Base-by-base conservation (phyloP, 2,329 filamentous ascomycete species). In the Pseudonectria buxi region DNA sequence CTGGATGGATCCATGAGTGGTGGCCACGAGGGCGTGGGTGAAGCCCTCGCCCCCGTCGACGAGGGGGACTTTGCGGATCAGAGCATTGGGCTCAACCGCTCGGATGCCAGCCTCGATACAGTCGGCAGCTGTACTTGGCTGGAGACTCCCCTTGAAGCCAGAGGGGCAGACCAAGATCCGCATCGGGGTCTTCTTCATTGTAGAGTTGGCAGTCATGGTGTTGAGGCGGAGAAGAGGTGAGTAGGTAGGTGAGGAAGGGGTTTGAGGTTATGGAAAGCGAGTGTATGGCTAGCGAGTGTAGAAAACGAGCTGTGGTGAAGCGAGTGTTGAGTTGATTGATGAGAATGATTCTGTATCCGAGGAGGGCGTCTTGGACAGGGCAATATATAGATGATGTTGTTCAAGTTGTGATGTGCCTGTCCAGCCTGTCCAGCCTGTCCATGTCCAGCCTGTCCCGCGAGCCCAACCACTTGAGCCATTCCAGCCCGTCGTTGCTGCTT, bases 1-100 rank as follows among this genome's bases (percentile, higher is more conserved):
- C 13, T 59, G 51, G 15, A 71, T 48, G 9, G 52, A 40, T 4
- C 71, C 71, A 3, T 53, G 51, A 1, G 67, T 67, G 4, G 62
- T 58, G 26, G 57, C 54, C 10, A 71, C 63, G 11, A 74, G 50
- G 13, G 67, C 67, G 6, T 57, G 54, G 13, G 65, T 66, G 45
- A 74, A 74, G 4, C 71, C 69, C 39, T 74, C 70, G 35, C 71
- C 70, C 3, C 70, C 71, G 44, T 74, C 71, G 3, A 71, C 65
- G 7, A 75, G 55, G 10, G 71, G 70, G 4, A 69, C 62, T 46
- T 72, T 73, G 32, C 55, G 62, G 26, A 72, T 49, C 2, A 54
- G 45, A 12, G 67, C 63, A 26, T 59, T 52, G n/a, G 61, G 61
- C 4, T 68, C 44, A 3, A 68, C 67, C 12, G 62, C 61, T 1